A percentile compares a stretch with the other conserved stretches of the same genome.
Conservation (phyloP, 2,329 filamentous ascomycete species). For the Apiospora pterosperma region DNA sequence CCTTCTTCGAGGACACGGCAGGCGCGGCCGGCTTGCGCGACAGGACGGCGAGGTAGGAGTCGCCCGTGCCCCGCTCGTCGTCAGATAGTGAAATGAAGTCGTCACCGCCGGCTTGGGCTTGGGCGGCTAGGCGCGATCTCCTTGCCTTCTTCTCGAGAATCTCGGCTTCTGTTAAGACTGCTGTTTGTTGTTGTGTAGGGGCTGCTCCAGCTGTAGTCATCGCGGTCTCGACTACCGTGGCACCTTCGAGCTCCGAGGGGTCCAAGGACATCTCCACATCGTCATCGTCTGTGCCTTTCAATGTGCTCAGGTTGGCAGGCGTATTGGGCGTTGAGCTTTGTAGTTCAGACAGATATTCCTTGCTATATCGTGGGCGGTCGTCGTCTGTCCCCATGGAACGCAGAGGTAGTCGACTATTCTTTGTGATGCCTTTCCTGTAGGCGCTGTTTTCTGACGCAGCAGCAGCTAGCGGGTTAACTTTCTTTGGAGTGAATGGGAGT, state of each 20-base stretch:
- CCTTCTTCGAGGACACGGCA: slow-evolving; percentile 57
- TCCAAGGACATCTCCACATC: slow-evolving; percentile 55
- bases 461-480: slow-evolving; percentile 54
- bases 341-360: slow-evolving; percentile 81
- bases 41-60: slow-evolving; percentile 26
- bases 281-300: slow-evolving; percentile 32
- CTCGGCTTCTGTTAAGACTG: slow-evolving; percentile 77
- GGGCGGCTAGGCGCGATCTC: slow-evolving; percentile 73
- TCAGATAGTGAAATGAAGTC: slow-evolving; percentile 65
- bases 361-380: slow-evolving; percentile 76
- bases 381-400: slow-evolving; percentile 58
- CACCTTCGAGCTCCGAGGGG: slow-evolving; percentile 59
- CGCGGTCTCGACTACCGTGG: slow-evolving; percentile 55
- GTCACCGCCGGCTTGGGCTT: slow-evolving; percentile 42
- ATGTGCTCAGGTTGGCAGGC: slow-evolving; percentile 58
- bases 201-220: slow-evolving; percentile 32
- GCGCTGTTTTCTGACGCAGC: slow-evolving; percentile 66
- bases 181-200: slow-evolving; percentile 32
- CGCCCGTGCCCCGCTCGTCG: slow-evolving; percentile 28
- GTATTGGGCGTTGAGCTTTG: slow-evolving; percentile 82
- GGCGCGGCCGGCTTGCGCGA: slow-evolving; percentile 37
- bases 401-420: slow-evolving; percentile 52
- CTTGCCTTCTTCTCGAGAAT: slow-evolving; percentile 90
- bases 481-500: slow-evolving; percentile 56
- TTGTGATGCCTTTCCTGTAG: slow-evolving; percentile 46